phyloP scores from a whole-genome alignment of 169 alveolate species.

The Plasmodium falciparum region DNA sequence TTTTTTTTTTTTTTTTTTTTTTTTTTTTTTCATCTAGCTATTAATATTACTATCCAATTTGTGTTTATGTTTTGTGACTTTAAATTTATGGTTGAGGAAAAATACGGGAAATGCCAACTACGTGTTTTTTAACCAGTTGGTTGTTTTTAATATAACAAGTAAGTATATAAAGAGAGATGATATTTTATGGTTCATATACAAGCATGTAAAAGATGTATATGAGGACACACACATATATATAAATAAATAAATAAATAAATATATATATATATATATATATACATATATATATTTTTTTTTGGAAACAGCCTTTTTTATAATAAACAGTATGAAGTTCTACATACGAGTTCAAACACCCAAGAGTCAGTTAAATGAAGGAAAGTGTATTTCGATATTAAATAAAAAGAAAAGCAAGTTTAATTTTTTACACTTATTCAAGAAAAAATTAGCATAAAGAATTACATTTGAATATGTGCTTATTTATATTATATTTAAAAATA shows the following conservation, averaged over 20 bases:
- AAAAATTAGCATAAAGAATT: conserved; percentile 2
- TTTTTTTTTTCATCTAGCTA: conserved; percentile 9
- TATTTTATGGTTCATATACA: too few relatives aligned
- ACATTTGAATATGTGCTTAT: not conserved
- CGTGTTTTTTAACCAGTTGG: conserved; percentile 57
- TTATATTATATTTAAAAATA: not conserved
- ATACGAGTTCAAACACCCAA: conserved; percentile 66
- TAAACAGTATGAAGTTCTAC: conserved; percentile 45
- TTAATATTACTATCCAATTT: conserved; percentile 17
- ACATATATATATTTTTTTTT: conserved; percentile 14
- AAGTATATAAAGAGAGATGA: not conserved
- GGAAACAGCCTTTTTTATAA: conserved; percentile 37
- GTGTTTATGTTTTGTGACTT: conserved; percentile 29
- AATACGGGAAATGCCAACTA: conserved; percentile 74
- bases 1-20: not conserved
- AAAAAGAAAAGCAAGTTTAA: not conserved
- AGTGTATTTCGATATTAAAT: conserved; percentile 34
- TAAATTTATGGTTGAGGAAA: conserved; percentile 63
- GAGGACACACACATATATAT: not conserved
- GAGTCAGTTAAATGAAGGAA: conserved; percentile 40
- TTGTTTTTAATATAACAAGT: conserved; percentile 65
- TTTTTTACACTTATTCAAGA: conserved; percentile 26
- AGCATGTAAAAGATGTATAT: too few relatives aligned
- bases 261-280: not conserved
- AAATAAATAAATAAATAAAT: not conserved